Evolutionary conservation across 164 flowering plant species (phyloP), one percentile per base, ranked within the genome.

Genomic region (Vitis rupestris): DNA sequence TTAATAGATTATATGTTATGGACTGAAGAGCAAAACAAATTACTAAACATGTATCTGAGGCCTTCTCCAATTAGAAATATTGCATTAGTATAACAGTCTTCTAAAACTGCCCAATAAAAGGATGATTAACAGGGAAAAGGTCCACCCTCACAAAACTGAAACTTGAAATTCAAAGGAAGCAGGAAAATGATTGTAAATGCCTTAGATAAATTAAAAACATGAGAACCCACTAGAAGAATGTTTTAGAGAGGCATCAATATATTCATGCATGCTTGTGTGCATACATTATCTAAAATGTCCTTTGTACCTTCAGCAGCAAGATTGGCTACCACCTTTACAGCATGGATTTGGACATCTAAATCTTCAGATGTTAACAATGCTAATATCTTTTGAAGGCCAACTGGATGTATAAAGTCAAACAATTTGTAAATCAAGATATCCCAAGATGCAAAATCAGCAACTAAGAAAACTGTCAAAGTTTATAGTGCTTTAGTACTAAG

Each of bases 301-400:
- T 58, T 1, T 63, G 51, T 69, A 93, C 98, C 98, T 92, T 94
- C 97, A 66, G 97, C 94, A 73, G 98, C 97, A 71, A 94, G 97
- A 78, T 94, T 94, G 63, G 97, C 98, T 55, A 94, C 85, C 76
- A 90, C 88, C 76, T 92, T 94, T 64, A 89, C 86, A 55, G 97
- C 96, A 80, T 94, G 94, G 19, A 81, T 88, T 83, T 90, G 97
- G 66, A 87, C 87, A 75, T 88, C 96, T 50, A 80, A 59, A 67
- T 94, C 93, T 79, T 83, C 89, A 77, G 97, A 92, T 75, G 78
- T 65, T 69, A 92, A 74, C 70, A 88, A 74, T 13, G 86, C 82
- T 37, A 94, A 29, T 70, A 90, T 85, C 86, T 84, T 94, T 66
- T 80, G 82, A 68, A 92, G 88, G 37, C 96, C 97, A 82, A 94